A percentile compares a stretch with the other conserved stretches of the same genome.
Conservation (phyloP, 345 rosid genomes). For the Populus ilicifolia region DNA sequence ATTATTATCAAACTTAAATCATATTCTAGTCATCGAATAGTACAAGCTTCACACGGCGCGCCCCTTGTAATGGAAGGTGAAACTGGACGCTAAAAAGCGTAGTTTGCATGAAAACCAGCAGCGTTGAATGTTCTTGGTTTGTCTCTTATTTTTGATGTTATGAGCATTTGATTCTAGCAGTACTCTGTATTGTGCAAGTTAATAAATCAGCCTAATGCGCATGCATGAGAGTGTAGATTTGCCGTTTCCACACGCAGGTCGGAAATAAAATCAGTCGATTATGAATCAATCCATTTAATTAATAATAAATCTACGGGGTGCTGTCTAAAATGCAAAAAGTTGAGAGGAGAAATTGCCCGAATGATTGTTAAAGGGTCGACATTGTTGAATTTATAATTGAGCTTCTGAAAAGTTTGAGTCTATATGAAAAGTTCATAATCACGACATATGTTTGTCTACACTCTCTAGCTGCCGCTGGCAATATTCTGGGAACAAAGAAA, state of each 20-base stretch:
- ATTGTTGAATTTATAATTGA: slow-evolving; percentile 4
- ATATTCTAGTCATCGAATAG: background rate
- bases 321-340: background rate
- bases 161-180: background rate
- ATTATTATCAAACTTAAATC: background rate
- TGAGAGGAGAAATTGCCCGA: background rate
- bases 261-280: background rate
- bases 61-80: slow-evolving; percentile 12
- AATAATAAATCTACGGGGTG: background rate
- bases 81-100: slow-evolving; percentile 7
- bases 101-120: slow-evolving; percentile 6
- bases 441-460: background rate
- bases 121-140: background rate
- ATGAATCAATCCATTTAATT: background rate
- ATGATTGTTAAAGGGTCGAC: slow-evolving; percentile 3
- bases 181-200: background rate
- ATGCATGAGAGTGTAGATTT: slow-evolving; percentile 1
- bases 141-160: background rate
- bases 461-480: background rate
- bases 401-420: background rate
- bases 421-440: background rate
- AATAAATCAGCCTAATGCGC: background rate
- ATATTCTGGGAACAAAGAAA: background rate
- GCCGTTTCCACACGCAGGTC: background rate
- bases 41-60: background rate